Evolutionary conservation across 768 basidiomycete genomes (phyloP), one percentile per base, ranked within the genome.

Genomic region (Boletus eberwhitei): DNA sequence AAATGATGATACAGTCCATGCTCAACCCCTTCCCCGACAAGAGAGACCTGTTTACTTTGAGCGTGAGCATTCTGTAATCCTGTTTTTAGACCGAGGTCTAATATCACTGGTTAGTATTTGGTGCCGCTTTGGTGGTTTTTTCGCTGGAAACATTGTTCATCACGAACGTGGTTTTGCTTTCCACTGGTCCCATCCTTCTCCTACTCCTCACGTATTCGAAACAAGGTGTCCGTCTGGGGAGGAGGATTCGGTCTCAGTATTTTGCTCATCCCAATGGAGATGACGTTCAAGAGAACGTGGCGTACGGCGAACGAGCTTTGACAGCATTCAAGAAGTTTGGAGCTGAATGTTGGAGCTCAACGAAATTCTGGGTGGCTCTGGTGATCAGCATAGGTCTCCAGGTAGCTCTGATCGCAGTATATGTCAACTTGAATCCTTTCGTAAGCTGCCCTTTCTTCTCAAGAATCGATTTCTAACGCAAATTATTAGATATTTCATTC

Each of bases 41-140:
- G 65, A 64, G 32, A 60, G 40, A 45, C 72, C 78, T 7, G 85
- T 89, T 5, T 90, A 88, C 69, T 89, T 91, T 61, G 90, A 92
- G 62, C 42, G 90, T 91, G 61, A 69, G 86, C 63, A 11, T 50
- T 32, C 13, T 44, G 21, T 52, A 17, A 16, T 29, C 35, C 8
- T 42, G 29, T 37, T 32, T 8, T 8, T 32, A 22, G 5, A 17
- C 40, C n/a, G 11, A 17, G n/a, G 8, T 29, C 45, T 61, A 3
- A 64, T 35, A 12, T 19, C 5, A 22, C 19, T 31, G 14, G 19
- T 16, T 57, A 90, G 89, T 91, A 17, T 85, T 89, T 59, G 82
- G 80, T 49, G 58, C 69, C 1, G 56, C 74, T 12, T 65, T 90
- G 45, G 60, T 89, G 4, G 65, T 87, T 0, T 80, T 91, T 61